phyloP scores from a whole-genome alignment of 1,284 basidiomycete genomes.

The Trametes pubescens region DNA sequence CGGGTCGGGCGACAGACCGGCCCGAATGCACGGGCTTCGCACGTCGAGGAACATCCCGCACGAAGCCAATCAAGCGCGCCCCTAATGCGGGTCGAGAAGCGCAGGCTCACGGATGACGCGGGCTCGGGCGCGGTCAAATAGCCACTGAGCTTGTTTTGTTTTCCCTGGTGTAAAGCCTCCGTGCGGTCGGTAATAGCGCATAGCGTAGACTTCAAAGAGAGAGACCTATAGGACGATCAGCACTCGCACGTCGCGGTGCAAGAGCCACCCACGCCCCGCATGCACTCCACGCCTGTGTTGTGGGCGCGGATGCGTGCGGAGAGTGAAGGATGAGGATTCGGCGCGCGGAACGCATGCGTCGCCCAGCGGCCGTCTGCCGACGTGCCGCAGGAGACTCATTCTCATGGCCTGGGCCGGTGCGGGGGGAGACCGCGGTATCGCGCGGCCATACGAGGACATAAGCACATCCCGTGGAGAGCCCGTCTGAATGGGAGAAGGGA shows the following conservation, averaged over 20 bases:
- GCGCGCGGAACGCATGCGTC: neutral
- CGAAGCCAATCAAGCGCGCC: slow-evolving; percentile 10
- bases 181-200: neutral
- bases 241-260: neutral
- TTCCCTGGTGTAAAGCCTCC: neutral
- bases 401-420: slow-evolving; percentile 2
- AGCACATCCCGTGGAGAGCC: slow-evolving; percentile 1
- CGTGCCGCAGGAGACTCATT: neutral
- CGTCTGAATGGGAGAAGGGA: slow-evolving; percentile 12
- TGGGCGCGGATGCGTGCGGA: neutral
- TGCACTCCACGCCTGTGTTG: neutral
- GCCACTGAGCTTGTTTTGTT: slow-evolving; percentile 6
- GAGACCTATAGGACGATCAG: neutral
- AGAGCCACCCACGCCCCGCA: neutral
- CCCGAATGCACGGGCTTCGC: slow-evolving; percentile 3
- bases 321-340: neutral
- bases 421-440: neutral
- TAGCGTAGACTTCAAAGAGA: neutral
- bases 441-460: neutral
- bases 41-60: neutral
- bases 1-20: slow-evolving; percentile 3
- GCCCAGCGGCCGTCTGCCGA: slow-evolving; percentile 2
- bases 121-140: neutral
- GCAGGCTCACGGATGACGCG: too few relatives aligned
- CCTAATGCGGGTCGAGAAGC: neutral